phyloP scores from a whole-genome alignment of 257 asterid species.

The Solanum virginianum region DNA sequence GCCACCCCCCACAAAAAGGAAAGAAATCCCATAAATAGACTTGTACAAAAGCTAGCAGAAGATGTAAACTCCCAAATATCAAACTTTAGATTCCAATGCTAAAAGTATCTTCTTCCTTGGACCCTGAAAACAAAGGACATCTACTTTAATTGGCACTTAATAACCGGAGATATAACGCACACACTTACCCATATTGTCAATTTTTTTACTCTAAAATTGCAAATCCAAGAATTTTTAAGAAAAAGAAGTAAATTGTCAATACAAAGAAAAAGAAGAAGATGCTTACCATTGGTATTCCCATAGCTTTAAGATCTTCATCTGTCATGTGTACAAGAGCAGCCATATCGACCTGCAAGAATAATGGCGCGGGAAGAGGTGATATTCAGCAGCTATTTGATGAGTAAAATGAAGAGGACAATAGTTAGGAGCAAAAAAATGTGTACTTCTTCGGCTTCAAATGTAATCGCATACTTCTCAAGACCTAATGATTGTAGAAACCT shows the following conservation, averaged over 20 bases:
- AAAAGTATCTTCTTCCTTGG: constrained; percentile 95
- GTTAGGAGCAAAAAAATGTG: background rate
- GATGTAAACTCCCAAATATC: constrained; percentile 6
- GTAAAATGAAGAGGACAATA: background rate
- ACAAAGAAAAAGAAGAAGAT: background rate
- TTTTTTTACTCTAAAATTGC: background rate
- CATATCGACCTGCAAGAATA: constrained; percentile 79
- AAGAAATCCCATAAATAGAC: background rate
- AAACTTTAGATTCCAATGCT: constrained; percentile 59
- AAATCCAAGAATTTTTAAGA: background rate
- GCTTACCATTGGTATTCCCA: constrained; percentile 91
- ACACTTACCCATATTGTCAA: background rate
- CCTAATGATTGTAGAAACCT: constrained; percentile 66
- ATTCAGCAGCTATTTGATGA: background rate
- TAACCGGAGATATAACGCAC: background rate
- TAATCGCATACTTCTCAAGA: constrained; percentile 71
- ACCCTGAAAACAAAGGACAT: constrained; percentile 40
- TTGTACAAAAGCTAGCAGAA: background rate
- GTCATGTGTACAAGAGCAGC: constrained; percentile 85
- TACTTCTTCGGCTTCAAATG: constrained; percentile 98
- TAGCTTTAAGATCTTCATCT: constrained; percentile 88
- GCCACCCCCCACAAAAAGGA: no score
- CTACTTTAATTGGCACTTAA: background rate
- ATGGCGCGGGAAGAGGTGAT: background rate
- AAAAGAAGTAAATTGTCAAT: background rate